Percentiles rank a stretch among this genome's conserved stretches.
phyloP scores from a whole-genome alignment of 2,329 filamentous ascomycete genomes.

The Colletotrichum simmondsii region DNA sequence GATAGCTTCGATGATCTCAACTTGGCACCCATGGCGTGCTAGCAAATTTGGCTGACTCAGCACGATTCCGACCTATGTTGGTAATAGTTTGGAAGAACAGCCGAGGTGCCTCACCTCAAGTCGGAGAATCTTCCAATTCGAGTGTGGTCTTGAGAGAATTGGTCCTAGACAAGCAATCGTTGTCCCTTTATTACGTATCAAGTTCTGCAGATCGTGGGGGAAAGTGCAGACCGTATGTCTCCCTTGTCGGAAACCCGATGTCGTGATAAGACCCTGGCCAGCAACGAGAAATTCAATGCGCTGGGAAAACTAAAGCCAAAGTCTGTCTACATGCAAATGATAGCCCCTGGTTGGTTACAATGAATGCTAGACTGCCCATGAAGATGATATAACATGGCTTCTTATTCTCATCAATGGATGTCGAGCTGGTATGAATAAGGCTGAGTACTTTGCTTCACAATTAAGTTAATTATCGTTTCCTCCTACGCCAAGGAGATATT shows the following conservation, averaged over 20 bases:
- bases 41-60: neutral
- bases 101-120: neutral
- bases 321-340: no score
- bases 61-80: neutral
- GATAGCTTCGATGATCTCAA: conserved; percentile 6
- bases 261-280: neutral
- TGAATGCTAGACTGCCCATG: no score
- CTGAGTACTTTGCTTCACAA: no score
- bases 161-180: neutral
- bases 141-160: neutral
- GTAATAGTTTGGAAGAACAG: neutral
- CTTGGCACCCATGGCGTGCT: conserved; percentile 30
- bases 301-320: neutral
- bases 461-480: no score
- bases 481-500: no score
- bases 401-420: no score
- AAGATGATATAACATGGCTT: no score
- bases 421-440: no score
- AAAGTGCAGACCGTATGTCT: neutral
- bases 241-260: neutral
- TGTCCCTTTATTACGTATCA: neutral
- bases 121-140: neutral
- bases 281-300: neutral
- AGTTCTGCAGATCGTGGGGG: neutral
- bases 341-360: no score